These are phyloP conservation scores for Fragaria iinumae DNA, from an alignment of 306 rosid genomes.

Conservation along the genomic window DNA sequence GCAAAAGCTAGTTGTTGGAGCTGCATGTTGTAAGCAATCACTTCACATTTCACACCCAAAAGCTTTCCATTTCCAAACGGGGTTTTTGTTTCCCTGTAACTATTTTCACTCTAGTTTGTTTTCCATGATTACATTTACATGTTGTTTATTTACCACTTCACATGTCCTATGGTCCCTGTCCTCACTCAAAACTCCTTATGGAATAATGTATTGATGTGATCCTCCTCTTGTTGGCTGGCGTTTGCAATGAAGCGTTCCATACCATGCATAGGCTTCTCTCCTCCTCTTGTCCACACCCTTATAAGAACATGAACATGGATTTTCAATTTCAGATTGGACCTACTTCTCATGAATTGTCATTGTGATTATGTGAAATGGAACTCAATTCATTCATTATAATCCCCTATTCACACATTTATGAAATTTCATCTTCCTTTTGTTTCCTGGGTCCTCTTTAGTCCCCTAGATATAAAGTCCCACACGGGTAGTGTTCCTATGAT, in stretches of 20 bases:
- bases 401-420: background rate
- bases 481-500: background rate
- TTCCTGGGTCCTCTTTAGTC: background rate
- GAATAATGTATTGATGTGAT: background rate
- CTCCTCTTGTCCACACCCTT: background rate
- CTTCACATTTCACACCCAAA: too few relatives aligned
- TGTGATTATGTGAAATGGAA: slow-evolving; percentile 30
- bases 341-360: slow-evolving; percentile 47
- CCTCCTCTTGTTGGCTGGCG: background rate
- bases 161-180: slow-evolving; percentile 2
- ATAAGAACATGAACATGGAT: background rate
- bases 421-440: background rate
- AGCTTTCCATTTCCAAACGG: too few relatives aligned
- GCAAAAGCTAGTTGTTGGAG: too few relatives aligned
- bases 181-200: background rate
- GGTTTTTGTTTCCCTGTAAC: background rate
- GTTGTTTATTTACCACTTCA: background rate
- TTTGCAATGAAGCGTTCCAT: background rate
- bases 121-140: slow-evolving; percentile 1
- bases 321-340: background rate
- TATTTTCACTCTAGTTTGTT: slow-evolving; percentile 10
- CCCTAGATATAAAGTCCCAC: background rate
- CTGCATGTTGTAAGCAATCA: too few relatives aligned
- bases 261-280: background rate
- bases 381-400: background rate